These are phyloP conservation scores for Solanum corneliomulleri DNA, from an alignment of 257 asterid genomes.

Conservation along the genomic window DNA sequence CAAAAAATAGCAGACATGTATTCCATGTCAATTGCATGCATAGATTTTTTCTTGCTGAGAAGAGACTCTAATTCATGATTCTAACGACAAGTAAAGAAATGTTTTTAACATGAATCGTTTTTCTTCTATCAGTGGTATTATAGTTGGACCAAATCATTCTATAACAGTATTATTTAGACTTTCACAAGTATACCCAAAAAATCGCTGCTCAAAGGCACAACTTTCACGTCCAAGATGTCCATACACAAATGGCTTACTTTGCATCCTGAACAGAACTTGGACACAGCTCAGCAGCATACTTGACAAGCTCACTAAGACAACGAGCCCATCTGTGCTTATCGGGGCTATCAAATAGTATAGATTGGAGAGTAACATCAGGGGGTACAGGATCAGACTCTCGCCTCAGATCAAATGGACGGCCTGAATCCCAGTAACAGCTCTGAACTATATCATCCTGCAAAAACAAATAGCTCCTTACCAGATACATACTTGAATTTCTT, in stretches of 20 bases:
- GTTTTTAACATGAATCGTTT: not conserved
- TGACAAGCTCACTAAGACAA: constrained; percentile 88
- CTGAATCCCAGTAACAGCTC: constrained; percentile 95
- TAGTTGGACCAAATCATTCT: not conserved
- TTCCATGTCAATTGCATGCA: not conserved
- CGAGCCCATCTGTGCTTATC: constrained; percentile 98
- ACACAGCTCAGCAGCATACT: constrained; percentile 89
- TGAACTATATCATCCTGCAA: constrained; percentile 96
- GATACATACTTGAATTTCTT: not conserved
- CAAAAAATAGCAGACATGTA: not conserved
- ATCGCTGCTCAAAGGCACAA: not conserved
- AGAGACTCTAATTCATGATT: not conserved
- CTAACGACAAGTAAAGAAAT: not conserved
- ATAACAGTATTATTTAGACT: not conserved
- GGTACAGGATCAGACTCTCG: constrained; percentile 94
- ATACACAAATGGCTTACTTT: constrained; percentile 42
- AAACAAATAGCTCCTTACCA: not conserved
- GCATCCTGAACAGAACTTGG: constrained; percentile 95
- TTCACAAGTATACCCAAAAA: not conserved
- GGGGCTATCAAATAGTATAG: constrained; percentile 88
- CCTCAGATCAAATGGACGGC: constrained; percentile 86
- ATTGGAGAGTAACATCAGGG: constrained; percentile 91
- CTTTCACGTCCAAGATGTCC: not conserved
- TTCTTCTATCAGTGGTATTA: not conserved
- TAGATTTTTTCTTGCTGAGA: not conserved